Evolutionary conservation across 257 asterid genomes (phyloP).

Genomic region (Gentiana straminea): DNA sequence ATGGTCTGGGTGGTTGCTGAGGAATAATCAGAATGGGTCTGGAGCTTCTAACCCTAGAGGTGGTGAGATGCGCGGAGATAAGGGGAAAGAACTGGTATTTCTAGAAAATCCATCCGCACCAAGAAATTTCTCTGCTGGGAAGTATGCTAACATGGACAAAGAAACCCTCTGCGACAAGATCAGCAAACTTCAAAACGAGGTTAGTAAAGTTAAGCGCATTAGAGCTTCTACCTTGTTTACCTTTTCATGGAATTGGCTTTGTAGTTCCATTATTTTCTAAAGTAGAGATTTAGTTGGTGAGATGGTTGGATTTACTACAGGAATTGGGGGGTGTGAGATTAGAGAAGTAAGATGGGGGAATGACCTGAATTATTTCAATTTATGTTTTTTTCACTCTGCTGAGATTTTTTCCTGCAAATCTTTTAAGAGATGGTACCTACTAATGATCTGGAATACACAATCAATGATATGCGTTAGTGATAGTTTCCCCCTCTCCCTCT

Average conservation of each 20-base stretch:
- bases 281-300: too few relatives aligned
- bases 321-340: too few relatives aligned
- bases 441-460: too few relatives aligned
- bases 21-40: slow-evolving; percentile 40
- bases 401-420: too few relatives aligned
- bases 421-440: too few relatives aligned
- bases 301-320: too few relatives aligned
- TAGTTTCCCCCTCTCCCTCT: too few relatives aligned
- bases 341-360: too few relatives aligned
- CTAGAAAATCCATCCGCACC: slow-evolving; percentile 6
- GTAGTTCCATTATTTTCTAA: neutral
- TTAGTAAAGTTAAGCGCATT: slow-evolving; percentile 9
- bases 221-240: neutral
- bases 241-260: neutral
- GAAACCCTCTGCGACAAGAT: slow-evolving; percentile 42
- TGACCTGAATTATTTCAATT: too few relatives aligned
- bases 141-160: slow-evolving; percentile 37
- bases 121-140: slow-evolving; percentile 14
- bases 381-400: too few relatives aligned
- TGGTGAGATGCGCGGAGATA: slow-evolving; percentile 32
- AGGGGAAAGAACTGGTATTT: slow-evolving; percentile 39
- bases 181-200: slow-evolving; percentile 69
- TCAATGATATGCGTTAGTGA: too few relatives aligned
- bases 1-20: slow-evolving; percentile 43
- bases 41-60: slow-evolving; percentile 27